Evolutionary conservation across 116 monocot genomes (phyloP), one percentile per base, ranked within the genome.

Genomic region (Zostera marina): DNA sequence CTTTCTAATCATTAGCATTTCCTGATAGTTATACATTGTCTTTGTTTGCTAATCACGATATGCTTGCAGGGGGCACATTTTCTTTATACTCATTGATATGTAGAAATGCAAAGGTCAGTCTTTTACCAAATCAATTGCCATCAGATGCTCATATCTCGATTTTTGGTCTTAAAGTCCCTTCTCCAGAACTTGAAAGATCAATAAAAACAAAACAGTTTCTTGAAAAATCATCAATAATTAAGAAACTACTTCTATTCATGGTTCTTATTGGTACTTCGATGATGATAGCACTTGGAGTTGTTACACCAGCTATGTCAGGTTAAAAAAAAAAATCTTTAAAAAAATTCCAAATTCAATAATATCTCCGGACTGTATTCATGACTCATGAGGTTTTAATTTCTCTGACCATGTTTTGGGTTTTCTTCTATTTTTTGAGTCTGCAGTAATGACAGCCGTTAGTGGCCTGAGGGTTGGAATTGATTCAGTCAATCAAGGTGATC

Each of bases 291-390:
- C 86, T 82, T 71, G 91, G 91, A 43, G 86, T 92, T 78, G 83
- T 92, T 54, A 86, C 92, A 64, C 92, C 92, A 59, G 70, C 92
- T 17, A 86, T 92, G 87, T 92, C 83, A 41, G 92, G 92, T 86
- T 74, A 9, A 24, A 39, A 4, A 12, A 56, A 25, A 11, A 11
- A 22, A 17, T 45, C 23, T 55, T 11, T 45, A 19, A 12, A 44
- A 48, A 5, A 46, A 9, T 45, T 1, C 44, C 11, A 15, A 25
- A 39, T 41, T 21, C 13, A 57, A 43, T 51, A 5, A 19, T 3
- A 16, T 10, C 25, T 4, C 8, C n/a, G n/a, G n/a, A n/a, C n/a
- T n/a, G n/a, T n/a, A n/a, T 32, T 32, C 32, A 32, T 32, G 32
- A 32, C 32, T 32, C 32, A 32, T 32, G 32, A 32, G 32, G 32